Evolutionary conservation across 208 protist species (phyloP), one percentile per base, ranked within the genome.

Genomic region (Angomonas ambiguus): DNA sequence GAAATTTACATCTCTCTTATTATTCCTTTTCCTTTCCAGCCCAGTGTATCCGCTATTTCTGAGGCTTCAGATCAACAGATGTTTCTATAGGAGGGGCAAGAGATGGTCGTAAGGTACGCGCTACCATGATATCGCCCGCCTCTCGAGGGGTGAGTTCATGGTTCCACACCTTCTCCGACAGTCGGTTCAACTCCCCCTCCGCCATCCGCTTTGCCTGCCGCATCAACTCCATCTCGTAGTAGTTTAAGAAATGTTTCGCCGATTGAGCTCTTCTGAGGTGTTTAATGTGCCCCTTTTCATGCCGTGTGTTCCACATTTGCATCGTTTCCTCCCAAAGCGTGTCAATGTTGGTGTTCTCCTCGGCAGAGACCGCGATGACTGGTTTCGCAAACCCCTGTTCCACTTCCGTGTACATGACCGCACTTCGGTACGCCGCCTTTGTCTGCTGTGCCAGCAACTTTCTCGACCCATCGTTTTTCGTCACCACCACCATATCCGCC

Each of bases 401-500:
- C 27, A 62, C 18, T 48, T 85, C 75, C 34, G 75, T 76, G 71
- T 81, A 79, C 79, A 81, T 83, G 24, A 92, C 67, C 11, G 85
- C 85, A 4, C 67, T 63, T 0, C 58, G 10, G 71, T 88, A 89
- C 34, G 81, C 74, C 25, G 69, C 56, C 56, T 71, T 74, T 0
- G 80, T 81, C 55, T 78, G 64, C 65, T 85, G 70, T 22, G 80
- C 85, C 27, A 82, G 60, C 5, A 65, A 62, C 51, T 74, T 74
- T 10, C 77, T 75, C 8, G 65, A 59, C 3, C 95, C 93, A 68
- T 98, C 95, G 25, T 90, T 86, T 76, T 98, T 99, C 58, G 96
- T 99, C 10, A 98, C 85, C 13, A 98, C 72, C 1, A 99, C 68
- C 10, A 98, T 61, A 70, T 98, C 95, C 0, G 96, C 92, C 2